Evolutionary conservation across 1,284 basidiomycete species (phyloP), one percentile per base, ranked within the genome.

Genomic region (Apiotrichum gracile): DNA sequence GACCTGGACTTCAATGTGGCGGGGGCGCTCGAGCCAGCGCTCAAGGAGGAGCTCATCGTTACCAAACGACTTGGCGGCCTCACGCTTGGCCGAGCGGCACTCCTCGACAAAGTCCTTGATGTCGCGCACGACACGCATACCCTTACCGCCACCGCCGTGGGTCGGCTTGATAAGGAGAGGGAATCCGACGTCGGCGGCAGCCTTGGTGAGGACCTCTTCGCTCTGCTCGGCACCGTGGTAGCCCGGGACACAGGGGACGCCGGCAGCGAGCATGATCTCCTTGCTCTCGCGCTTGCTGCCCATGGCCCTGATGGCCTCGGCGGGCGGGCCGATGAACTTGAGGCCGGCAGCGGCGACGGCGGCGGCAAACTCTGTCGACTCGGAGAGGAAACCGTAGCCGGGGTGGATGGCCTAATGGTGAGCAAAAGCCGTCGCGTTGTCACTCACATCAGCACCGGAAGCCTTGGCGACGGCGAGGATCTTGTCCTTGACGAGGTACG

Each of bases 311-410:
- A 88, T 84, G 9, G 80, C 74, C n/a, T 80, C 76, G 0, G 82
- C 75, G 2, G 73, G 76, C 0, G 86, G 85, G 0, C 85, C 86
- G 12, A 86, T 73, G 76, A 82, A 86, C 8, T 77, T 77, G 21
- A 87, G 73, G 0, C 82, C 83, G 9, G 75, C 74, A 3, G 77
- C 74, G 14, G 76, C 67, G 14, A 86, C 77, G 13, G 73, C 66
- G 13, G 61, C 63, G 0, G 84, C 82, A 65, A 86, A 85, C 1
- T 76, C 74, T 80, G 67, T 58, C 7, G 69, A 71, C 76, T 93
- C 91, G 62, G 89, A 92, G 55, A 96, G 76, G 73, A 97, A 96
- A 1, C 92, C 92, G 69, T 92, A 92, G 19, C 87, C 88, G 39
- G 69, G 70, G 60, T 85, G 26, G 76, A 81, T 49, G 53, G 63